Evolutionary conservation across 805 yeast species (phyloP), one percentile per base, ranked within the genome.

Genomic region (Tetrapisispora taiwanensis): DNA sequence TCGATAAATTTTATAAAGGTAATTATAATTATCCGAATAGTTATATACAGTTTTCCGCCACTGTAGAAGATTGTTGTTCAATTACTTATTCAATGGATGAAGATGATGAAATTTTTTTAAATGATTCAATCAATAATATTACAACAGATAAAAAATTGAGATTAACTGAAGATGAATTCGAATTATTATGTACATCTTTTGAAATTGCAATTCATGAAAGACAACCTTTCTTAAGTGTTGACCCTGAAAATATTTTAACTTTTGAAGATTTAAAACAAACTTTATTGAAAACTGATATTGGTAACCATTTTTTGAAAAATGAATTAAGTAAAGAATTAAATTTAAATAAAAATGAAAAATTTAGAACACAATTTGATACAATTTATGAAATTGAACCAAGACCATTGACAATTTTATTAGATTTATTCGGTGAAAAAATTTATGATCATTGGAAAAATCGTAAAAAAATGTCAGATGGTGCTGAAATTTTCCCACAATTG

Each of bases 61-160:
- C 96, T 0, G 92, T 90, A n/a, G 97, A 92, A 58, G 97, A 92
- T 60, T 84, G 95, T 19, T 72, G 79, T 17, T 96, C 97, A 1
- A 78, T 83, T 38, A 79, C 79, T 17, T 92, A 89, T 65, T 81
- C 81, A 63, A 78, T 92, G 84, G 97, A 92, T 65, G 97, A 90
- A 62, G 72, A 54, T 7, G 98, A 92, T 64, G 94, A 79, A 30
- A 76, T 63, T 46, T 90, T 82, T 56, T 64, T 87, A 41, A 61
- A 55, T 3, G 58, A 68, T 12, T 52, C 73, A 43, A 72, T 74
- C 44, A 61, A 69, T 32, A 56, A 65, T 9, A 42, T 52, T 26
- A 36, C 12, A 8, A n/a, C 17, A 9, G 52, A 52, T 35, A 43
- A 54, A 30, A 49, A 48, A 12, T 41, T 42, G 2, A 54, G 57